Evolutionary conservation across 495 filamentous ascomycete genomes (phyloP).

Genomic region (Penicillium simplicissimum): DNA sequence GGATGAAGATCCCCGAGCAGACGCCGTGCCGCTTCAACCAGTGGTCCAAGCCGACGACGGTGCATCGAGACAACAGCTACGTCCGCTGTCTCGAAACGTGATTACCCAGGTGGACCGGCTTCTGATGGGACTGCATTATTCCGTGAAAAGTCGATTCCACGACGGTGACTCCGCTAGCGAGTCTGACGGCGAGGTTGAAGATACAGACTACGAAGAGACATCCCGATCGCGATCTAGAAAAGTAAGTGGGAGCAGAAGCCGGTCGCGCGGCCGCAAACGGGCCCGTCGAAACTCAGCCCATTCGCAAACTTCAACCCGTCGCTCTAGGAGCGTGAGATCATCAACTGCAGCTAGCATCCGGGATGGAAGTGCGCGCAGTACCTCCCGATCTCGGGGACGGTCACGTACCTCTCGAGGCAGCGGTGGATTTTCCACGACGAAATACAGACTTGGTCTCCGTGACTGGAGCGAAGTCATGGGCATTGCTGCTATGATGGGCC

Average conservation of each 20-base stretch:
- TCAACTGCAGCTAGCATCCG: conserved; percentile 5
- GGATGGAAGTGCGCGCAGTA: conserved; percentile 13
- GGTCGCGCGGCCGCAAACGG: conserved; percentile 36
- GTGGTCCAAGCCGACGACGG: conserved; percentile 63
- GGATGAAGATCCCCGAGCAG: conserved; percentile 16
- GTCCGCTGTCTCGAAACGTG: conserved; percentile 64
- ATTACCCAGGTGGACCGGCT: conserved; percentile 65
- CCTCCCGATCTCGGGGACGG: conserved; percentile 20
- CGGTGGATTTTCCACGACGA: neutral
- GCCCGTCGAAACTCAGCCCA: conserved; percentile 12
- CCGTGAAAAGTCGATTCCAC: conserved; percentile 47
- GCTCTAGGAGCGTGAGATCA: conserved; percentile 11
- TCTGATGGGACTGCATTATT: conserved; percentile 64
- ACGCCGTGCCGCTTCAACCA: conserved; percentile 35
- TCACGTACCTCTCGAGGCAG: conserved; percentile 14
- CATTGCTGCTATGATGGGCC: conserved; percentile 68
- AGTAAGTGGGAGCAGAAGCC: conserved; percentile 22
- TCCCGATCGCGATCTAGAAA: conserved; percentile 9
- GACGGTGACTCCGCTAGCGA: conserved; percentile 29
- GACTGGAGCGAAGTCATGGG: conserved; percentile 84
- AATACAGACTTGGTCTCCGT: conserved; percentile 47
- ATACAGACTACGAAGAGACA: conserved; percentile 11
- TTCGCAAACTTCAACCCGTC: conserved; percentile 9
- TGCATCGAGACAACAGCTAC: conserved; percentile 56
- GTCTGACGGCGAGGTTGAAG: conserved; percentile 19